phyloP scores from a whole-genome alignment of 768 basidiomycete species.

The Pleurotus pulmonarius region DNA sequence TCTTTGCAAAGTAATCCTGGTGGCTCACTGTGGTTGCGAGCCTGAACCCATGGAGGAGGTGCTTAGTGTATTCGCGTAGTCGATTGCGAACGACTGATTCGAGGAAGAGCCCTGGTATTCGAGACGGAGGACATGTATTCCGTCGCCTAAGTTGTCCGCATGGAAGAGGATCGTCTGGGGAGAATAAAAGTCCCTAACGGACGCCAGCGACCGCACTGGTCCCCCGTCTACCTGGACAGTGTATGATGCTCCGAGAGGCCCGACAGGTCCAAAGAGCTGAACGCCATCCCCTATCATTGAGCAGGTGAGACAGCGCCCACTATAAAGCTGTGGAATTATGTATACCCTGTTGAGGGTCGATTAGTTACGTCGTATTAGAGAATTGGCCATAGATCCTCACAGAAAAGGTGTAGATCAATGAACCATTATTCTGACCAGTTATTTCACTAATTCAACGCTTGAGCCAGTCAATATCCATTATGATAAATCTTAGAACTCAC shows the following conservation, averaged over 20 bases:
- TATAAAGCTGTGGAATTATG: not conserved
- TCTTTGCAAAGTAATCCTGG: not conserved
- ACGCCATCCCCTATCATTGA: conserved; percentile 34
- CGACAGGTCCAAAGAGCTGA: conserved; percentile 40
- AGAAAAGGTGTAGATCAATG: conserved; percentile 32
- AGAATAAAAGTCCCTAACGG: conserved; percentile 19
- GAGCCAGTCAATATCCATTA: not conserved
- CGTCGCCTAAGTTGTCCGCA: conserved; percentile 16
- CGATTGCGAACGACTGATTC: conserved; percentile 21
- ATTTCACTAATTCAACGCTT: conserved; percentile 26
- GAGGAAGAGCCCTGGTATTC: conserved; percentile 20
- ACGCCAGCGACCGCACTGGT: conserved; percentile 13
- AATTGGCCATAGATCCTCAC: conserved; percentile 18
- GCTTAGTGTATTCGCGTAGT: conserved; percentile 20
- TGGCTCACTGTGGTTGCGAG: not conserved
- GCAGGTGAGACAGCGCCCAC: conserved; percentile 7
- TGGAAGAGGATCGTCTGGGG: conserved; percentile 25
- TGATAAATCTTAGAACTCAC: conserved; percentile 20
- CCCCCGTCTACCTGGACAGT: conserved; percentile 30
- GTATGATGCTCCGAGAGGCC: conserved; percentile 30
- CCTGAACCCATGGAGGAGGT: not conserved
- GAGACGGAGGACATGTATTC: conserved; percentile 20
- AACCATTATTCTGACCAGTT: conserved; percentile 21
- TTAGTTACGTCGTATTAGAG: not conserved
- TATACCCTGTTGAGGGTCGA: conserved; percentile 12